These are phyloP conservation scores for Euphorbia tirucalli DNA, from an alignment of 345 rosid genomes.

Conservation along the genomic window DNA sequence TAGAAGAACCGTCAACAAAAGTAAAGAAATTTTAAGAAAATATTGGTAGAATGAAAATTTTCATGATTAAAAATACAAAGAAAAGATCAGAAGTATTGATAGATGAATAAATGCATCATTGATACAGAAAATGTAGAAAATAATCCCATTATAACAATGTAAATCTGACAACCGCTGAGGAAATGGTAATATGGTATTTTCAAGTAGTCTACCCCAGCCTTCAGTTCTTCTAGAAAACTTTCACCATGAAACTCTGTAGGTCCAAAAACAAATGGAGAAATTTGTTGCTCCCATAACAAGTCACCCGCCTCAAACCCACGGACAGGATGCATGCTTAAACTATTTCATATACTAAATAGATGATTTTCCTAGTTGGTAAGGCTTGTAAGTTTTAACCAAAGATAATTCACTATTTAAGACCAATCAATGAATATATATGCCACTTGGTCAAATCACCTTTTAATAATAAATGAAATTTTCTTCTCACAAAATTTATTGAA, in stretches of 20 bases:
- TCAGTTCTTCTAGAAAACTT: neutral
- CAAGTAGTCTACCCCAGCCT: neutral
- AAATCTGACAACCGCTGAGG: neutral
- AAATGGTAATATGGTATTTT: neutral
- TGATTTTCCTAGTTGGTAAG: neutral
- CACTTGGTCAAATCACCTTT: neutral
- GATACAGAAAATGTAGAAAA: neutral
- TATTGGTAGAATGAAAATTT: neutral
- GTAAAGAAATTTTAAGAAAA: neutral
- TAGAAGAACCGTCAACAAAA: conserved; percentile 15
- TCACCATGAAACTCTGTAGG: neutral
- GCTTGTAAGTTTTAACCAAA: neutral
- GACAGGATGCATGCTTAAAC: conserved; percentile 2
- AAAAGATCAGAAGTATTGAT: neutral
- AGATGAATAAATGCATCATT: conserved; percentile 2
- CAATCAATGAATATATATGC: neutral
- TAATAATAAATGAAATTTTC: neutral
- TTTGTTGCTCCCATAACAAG: neutral
- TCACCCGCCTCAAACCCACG: neutral
- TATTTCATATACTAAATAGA: neutral
- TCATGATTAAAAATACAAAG: neutral
- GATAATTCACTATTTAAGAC: neutral
- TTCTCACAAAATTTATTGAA: neutral
- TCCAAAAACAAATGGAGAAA: neutral
- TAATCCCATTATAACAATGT: neutral